Percentiles rank a stretch among this genome's conserved stretches.
These are phyloP conservation scores for Claviceps monticola DNA, from an alignment of 2,329 filamentous ascomycete genomes.

Conservation along the genomic window DNA sequence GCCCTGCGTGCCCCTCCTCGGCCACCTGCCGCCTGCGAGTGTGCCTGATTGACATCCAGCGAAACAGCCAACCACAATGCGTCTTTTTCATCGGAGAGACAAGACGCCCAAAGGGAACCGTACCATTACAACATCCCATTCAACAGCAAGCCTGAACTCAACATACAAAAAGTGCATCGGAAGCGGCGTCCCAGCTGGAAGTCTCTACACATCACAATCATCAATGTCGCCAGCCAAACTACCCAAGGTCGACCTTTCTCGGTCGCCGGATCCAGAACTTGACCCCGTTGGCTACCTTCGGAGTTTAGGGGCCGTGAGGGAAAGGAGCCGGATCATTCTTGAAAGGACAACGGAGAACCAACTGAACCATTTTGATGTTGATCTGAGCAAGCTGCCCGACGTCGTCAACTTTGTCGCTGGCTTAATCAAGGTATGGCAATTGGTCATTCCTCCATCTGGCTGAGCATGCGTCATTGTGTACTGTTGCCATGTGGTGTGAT, in stretches of 20 bases:
- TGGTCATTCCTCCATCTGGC: not conserved
- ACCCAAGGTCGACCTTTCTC: constrained; percentile 67
- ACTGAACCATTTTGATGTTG: constrained; percentile 77
- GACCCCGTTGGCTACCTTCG: constrained; percentile 85
- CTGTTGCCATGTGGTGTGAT: not conserved
- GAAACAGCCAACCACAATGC: constrained; percentile 25
- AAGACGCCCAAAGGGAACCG: constrained; percentile 31
- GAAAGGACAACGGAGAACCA: constrained; percentile 66
- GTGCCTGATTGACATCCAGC: constrained; percentile 6
- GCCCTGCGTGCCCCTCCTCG: constrained; percentile 1
- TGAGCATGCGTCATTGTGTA: not conserved
- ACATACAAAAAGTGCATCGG: constrained; percentile 21
- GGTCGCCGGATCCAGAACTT: constrained; percentile 71
- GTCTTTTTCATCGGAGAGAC: constrained; percentile 42
- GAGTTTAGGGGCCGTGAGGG: constrained; percentile 77
- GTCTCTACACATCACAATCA: constrained; percentile 25
- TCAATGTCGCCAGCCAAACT: constrained; percentile 41
- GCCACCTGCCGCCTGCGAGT: constrained; percentile 4
- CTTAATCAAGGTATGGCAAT: constrained; percentile 68
- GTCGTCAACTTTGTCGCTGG: constrained; percentile 80
- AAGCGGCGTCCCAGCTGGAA: constrained; percentile 36
- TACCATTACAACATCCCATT: constrained; percentile 29
- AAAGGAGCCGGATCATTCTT: constrained; percentile 59
- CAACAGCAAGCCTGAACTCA: constrained; percentile 38
- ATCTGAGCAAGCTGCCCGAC: constrained; percentile 69